phyloP scores from a whole-genome alignment of 768 basidiomycete species.

The Pisolithus orientalis region DNA sequence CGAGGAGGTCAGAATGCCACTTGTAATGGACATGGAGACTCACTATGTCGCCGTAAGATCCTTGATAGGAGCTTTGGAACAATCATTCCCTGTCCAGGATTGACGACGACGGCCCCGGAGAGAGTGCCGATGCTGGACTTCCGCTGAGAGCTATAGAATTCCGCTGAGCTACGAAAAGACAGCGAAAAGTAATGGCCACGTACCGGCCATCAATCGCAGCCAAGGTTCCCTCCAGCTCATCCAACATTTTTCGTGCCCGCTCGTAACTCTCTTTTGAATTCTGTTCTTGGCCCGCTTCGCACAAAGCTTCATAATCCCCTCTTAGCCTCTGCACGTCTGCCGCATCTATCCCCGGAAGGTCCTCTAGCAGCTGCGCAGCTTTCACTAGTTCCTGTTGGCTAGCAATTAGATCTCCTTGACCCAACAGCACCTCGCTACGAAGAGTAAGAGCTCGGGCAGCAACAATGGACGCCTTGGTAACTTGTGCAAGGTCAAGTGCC shows the following conservation, averaged over 20 bases:
- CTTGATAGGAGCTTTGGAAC: constrained; percentile 56
- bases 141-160: constrained; percentile 30
- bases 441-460: constrained; percentile 58
- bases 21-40: constrained; percentile 21
- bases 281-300: constrained; percentile 25
- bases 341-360: constrained; percentile 48
- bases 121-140: constrained; percentile 37
- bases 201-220: constrained; percentile 49
- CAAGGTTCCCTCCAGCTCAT: constrained; percentile 54
- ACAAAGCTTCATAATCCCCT: constrained; percentile 40
- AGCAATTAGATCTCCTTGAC: constrained; percentile 52
- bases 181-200: constrained; percentile 7
- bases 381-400: constrained; percentile 48
- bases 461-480: constrained; percentile 61
- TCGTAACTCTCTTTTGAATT: constrained; percentile 51
- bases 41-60: constrained; percentile 65
- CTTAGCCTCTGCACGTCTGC: constrained; percentile 52
- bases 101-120: constrained; percentile 12
- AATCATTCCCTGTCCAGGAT: constrained; percentile 40
- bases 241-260: constrained; percentile 51
- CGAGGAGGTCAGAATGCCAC: not conserved
- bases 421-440: constrained; percentile 65
- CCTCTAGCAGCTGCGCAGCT: constrained; percentile 41
- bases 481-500: constrained; percentile 64
- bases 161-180: constrained; percentile 2